phyloP scores from a whole-genome alignment of 345 rosid species.

The Bretschneidera sinensis region DNA sequence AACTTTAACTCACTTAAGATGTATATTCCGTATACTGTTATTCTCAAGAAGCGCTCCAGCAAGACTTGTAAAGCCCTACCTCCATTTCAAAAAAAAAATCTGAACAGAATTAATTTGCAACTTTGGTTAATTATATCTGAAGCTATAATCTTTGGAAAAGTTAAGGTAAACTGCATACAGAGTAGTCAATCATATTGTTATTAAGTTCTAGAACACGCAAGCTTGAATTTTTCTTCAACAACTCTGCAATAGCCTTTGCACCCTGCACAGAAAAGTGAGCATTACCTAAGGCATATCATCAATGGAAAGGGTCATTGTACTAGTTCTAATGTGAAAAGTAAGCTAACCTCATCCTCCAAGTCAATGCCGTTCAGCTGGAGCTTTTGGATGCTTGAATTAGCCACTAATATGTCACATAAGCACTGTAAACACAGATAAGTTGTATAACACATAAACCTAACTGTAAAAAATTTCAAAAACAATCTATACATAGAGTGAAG shows the following conservation, averaged over 20 bases:
- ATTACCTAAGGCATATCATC: conserved; percentile 13
- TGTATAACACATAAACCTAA: conserved; percentile 3
- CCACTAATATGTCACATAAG: conserved; percentile 65
- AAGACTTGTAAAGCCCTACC: conserved; percentile 93
- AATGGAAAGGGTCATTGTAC: neutral
- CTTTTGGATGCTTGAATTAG: conserved; percentile 64
- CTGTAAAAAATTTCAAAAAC: neutral
- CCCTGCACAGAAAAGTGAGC: conserved; percentile 50
- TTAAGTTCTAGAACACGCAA: conserved; percentile 82
- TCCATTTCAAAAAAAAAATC: conserved; percentile 37
- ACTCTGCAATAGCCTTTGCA: conserved; percentile 83
- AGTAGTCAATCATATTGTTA: conserved; percentile 94
- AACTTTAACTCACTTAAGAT: conserved; percentile 70
- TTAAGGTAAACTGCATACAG: conserved; percentile 48
- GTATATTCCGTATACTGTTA: conserved; percentile 55
- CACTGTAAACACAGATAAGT: conserved; percentile 34
- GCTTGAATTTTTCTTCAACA: conserved; percentile 72
- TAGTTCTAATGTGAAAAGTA: conserved; percentile 9
- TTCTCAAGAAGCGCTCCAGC: conserved; percentile 81
- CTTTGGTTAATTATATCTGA: conserved; percentile 10
- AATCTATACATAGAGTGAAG: neutral
- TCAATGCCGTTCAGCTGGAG: conserved; percentile 82
- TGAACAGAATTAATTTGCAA: conserved; percentile 25
- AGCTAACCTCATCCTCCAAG: conserved; percentile 82
- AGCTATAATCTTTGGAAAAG: conserved; percentile 10